Base-by-base conservation (phyloP, 2,329 filamentous ascomycete genomes). In the Fusarium agapanthi region DNA sequence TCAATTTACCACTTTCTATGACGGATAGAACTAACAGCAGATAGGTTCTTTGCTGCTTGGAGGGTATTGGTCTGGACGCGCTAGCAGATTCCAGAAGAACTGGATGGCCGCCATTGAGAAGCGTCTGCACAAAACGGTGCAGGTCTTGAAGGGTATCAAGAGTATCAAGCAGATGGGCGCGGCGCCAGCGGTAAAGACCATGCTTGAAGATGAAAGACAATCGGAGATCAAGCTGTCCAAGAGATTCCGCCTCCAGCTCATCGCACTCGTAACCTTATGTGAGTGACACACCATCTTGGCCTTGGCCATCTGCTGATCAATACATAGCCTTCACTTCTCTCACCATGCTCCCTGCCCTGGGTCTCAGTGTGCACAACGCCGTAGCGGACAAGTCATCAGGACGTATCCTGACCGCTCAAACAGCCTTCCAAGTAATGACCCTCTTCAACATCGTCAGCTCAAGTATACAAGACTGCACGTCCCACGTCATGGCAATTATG, bases 261-360 rank as follows among this genome's bases (percentile, higher is more conserved):
- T 54, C 1, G 34, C 50, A n/a, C 50, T 54, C 0, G 50, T 54
- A 1, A 54, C 50, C 7, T n/a, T 54, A 4, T 54, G 50, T 54
- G 8, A n/a, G 34, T n/a, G 6, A 2, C 8, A 34, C 20, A 1
- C 2, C 6, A 16, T 18, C 20, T 18, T 16, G 6, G 0, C 5
- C 2, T 18, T n/a, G 6, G 3, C 10, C 18, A 22, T 2, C 10
- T 14, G 6, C 50, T 53, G 6, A 53, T 10, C 18, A 20, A n/a
- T 4, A 2, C 2, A 3, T 7, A 54, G 50, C 50, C 0, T 54
- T 54, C 20, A 54, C 50, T 1, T 54, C 50, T 14, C 50, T 54
- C 15, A 54, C 50, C 14, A 54, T 54, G 50, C 50, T 54, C 5
- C 50, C 50, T 2, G 50, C 50, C 6, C 15, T 54, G 7, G 34